Conservation (phyloP, 2,329 filamentous ascomycete genomes). For the Apiospora rasikravindrae region DNA sequence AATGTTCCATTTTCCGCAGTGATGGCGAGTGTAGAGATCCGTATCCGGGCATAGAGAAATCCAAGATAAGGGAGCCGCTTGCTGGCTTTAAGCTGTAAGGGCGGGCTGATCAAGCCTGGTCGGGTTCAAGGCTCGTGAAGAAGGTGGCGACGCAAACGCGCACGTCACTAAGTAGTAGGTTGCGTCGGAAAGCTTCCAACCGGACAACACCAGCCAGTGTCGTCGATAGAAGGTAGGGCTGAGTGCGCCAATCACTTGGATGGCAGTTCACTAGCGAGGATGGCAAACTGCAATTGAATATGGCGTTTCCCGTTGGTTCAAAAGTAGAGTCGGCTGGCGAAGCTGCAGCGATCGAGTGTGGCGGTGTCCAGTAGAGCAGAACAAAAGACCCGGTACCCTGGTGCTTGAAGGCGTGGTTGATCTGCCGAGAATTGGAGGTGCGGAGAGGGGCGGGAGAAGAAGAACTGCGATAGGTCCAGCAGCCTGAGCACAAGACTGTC, state of each 20-base stretch:
- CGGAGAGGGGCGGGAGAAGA: slow-evolving; percentile 8
- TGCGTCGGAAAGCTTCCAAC: slow-evolving; percentile 7
- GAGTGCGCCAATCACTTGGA: slow-evolving; percentile 1
- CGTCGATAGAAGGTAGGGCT: slow-evolving; percentile 11
- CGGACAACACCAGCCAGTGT: slow-evolving; percentile 2
- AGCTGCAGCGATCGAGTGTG: background rate
- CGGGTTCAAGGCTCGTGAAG: slow-evolving; percentile 10
- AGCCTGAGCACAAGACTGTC: background rate
- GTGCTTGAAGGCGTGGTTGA: background rate
- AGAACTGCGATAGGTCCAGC: slow-evolving; percentile 10
- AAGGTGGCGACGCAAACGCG: slow-evolving; percentile 5
- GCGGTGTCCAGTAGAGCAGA: background rate
- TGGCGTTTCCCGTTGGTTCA: background rate
- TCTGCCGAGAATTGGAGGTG: slow-evolving; percentile 8
- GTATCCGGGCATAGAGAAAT: slow-evolving; percentile 75
- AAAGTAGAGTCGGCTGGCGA: background rate
- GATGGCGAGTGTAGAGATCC: slow-evolving; percentile 75
- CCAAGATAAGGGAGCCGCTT: background rate
- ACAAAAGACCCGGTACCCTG: background rate
- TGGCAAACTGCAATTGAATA: background rate
- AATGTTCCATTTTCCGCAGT: slow-evolving; percentile 80
- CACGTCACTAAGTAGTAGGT: background rate
- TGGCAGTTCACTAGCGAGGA: background rate
- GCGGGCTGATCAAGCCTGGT: background rate
- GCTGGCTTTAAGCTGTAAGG: background rate